Evolutionary conservation across 1,284 basidiomycete species (phyloP), one percentile per base, ranked within the genome.

Genomic region (Cryptococcus maquisensis): DNA sequence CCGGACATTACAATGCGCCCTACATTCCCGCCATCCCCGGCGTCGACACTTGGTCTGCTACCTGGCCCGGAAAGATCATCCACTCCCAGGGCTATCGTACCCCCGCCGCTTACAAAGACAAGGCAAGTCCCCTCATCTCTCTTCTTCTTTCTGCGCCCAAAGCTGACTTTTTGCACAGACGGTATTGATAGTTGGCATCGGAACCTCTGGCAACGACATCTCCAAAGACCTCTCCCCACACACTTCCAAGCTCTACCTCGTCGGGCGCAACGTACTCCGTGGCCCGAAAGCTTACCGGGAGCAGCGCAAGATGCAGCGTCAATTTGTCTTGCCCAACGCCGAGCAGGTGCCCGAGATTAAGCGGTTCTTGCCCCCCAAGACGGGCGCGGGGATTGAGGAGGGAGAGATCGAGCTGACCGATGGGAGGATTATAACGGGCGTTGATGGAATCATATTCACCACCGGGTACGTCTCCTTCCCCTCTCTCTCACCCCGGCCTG

Each of bases 1-100:
- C 78, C 21, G 80, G 80, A 5, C 69, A 79, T 43, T 81, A 79
- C 61, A 79, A 77, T 47, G 78, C 79, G 0, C 79, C 80, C 0
- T 76, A 78, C 54, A 71, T 80, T 23, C 80, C 81, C 5, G 15
- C 54, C 8, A 74, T 81, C 15, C 49, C 63, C 4, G 78, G 79
- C 3, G 59, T 74, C 1, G 64, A 68, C 8, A 66, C 67, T 32
- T 81, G 80, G 80, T 70, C 67, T 0, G 58, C 59, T 6, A 63
- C 55, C 15, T 80, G 78, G 63, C 77, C 79, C 0, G 60, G 57
- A 1, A 54, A 61, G 2, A 54, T 82, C 36, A 63, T 64, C 13
- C 81, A 82, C 55, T 79, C 80, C 3, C 70, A 78, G 24, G 77
- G 78, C 37, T 82, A 82, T 58, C 70, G 80, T 1, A 66, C 61